Evolutionary conservation across 2,329 filamentous ascomycete species (phyloP).

Genomic region (Colletotrichum filicis): DNA sequence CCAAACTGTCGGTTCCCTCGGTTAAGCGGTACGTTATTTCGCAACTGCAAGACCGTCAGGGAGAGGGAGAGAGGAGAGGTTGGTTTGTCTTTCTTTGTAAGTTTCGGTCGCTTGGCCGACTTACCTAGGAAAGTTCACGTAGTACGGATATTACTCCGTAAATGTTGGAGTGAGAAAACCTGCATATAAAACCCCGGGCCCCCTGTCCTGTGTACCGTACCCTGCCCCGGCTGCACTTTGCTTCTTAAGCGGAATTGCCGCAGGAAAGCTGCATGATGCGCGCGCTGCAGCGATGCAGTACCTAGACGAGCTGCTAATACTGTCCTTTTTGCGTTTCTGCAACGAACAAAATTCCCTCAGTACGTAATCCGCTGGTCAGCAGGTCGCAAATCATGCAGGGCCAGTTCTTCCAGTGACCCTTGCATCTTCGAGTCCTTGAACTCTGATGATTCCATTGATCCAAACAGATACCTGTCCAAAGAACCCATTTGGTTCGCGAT

Average conservation of each 20-base stretch:
- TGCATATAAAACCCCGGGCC: background rate
- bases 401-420: no score
- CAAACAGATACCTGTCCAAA: background rate
- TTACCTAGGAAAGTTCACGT: no score
- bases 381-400: background rate
- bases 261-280: slow-evolving; percentile 1
- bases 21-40: background rate
- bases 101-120: no score
- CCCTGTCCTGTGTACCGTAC: background rate
- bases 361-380: background rate
- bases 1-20: background rate
- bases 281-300: background rate
- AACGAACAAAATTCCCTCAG: background rate
- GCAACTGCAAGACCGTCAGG: no score
- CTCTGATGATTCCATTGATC: no score
- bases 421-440: no score
- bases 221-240: background rate
- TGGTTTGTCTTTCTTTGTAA: background rate
- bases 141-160: no score
- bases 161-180: background rate
- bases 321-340: background rate
- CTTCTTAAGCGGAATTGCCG: slow-evolving; percentile 4
- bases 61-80: no score
- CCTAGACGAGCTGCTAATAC: no score
- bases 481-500: background rate